A percentile compares a stretch with the other conserved stretches of the same genome.
Evolutionary conservation across 345 rosid species (phyloP).

Genomic region (Noccaea bulbosa): DNA sequence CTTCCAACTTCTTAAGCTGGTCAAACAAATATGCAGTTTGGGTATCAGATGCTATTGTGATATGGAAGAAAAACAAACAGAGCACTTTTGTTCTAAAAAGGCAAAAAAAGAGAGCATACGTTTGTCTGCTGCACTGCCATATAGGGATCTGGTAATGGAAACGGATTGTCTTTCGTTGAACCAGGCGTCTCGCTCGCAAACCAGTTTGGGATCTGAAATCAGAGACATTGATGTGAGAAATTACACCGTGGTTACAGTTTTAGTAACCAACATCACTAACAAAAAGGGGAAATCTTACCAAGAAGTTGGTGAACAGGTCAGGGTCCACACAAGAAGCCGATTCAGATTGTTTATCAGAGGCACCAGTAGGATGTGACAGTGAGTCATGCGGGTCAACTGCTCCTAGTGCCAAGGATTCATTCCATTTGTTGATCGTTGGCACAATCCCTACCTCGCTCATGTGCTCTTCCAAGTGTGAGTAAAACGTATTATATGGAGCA

Average conservation of each 20-base stretch:
- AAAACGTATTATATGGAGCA: slow-evolving; percentile 95
- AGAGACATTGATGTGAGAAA: slow-evolving; percentile 26
- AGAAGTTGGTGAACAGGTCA: slow-evolving; percentile 84
- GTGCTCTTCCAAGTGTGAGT: slow-evolving; percentile 86
- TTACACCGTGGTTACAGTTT: background rate
- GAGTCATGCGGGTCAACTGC: slow-evolving; percentile 90
- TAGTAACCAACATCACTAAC: slow-evolving; percentile 17
- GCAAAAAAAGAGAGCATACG: slow-evolving; percentile 47
- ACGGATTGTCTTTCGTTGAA: slow-evolving; percentile 83
- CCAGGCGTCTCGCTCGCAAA: slow-evolving; percentile 70
- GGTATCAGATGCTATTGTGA: slow-evolving; percentile 25
- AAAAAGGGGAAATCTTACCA: slow-evolving; percentile 53
- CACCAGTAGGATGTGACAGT: slow-evolving; percentile 89
- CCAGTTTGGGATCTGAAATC: slow-evolving; percentile 89
- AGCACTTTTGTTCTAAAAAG: background rate
- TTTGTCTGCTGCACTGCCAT: slow-evolving; percentile 72
- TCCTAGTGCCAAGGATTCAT: slow-evolving; percentile 83
- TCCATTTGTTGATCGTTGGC: slow-evolving; percentile 85
- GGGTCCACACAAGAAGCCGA: slow-evolving; percentile 74
- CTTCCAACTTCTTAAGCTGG: slow-evolving; percentile 80
- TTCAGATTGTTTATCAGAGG: slow-evolving; percentile 85
- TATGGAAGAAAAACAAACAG: slow-evolving; percentile 13
- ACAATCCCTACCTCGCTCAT: slow-evolving; percentile 80
- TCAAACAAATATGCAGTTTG: slow-evolving; percentile 15
- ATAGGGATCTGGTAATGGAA: slow-evolving; percentile 77